phyloP scores from a whole-genome alignment of 1,284 basidiomycete genomes.

The Irpex sp. region DNA sequence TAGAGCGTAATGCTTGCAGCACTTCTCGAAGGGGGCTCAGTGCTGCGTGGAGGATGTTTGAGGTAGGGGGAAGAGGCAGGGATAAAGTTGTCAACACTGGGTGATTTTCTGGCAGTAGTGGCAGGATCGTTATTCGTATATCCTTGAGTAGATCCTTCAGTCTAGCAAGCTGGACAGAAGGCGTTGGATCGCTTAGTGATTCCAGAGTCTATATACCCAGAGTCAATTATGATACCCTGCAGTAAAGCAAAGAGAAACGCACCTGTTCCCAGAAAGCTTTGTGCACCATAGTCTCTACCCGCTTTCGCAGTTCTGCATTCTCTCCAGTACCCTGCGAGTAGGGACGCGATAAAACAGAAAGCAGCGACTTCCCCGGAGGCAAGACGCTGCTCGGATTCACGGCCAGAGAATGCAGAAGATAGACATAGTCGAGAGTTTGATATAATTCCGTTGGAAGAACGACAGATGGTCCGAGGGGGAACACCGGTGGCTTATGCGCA shows the following conservation, averaged over 20 bases:
- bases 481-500: constrained; percentile 24
- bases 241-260: constrained; percentile 11
- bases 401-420: constrained; percentile 62
- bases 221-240: not conserved
- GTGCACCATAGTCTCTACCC: constrained; percentile 54
- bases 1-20: constrained; percentile 43
- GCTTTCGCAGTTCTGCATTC: constrained; percentile 36
- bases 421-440: constrained; percentile 50
- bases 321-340: constrained; percentile 24
- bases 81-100: constrained; percentile 45
- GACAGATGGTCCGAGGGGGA: constrained; percentile 25
- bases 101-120: constrained; percentile 52
- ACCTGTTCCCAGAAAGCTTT: constrained; percentile 74
- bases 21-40: constrained; percentile 48
- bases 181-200: constrained; percentile 39
- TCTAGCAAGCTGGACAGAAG: constrained; percentile 44
- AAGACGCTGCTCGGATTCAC: constrained; percentile 54
- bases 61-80: constrained; percentile 59
- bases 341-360: constrained; percentile 53
- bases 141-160: constrained; percentile 53
- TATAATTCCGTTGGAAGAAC: constrained; percentile 51
- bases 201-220: constrained; percentile 33
- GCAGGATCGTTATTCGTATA: constrained; percentile 43
- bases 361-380: constrained; percentile 64
- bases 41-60: constrained; percentile 58